Evolutionary conservation across 164 flowering plant genomes (phyloP), one percentile per base, ranked within the genome.

Genomic region (Dillenia suffruticosa): DNA sequence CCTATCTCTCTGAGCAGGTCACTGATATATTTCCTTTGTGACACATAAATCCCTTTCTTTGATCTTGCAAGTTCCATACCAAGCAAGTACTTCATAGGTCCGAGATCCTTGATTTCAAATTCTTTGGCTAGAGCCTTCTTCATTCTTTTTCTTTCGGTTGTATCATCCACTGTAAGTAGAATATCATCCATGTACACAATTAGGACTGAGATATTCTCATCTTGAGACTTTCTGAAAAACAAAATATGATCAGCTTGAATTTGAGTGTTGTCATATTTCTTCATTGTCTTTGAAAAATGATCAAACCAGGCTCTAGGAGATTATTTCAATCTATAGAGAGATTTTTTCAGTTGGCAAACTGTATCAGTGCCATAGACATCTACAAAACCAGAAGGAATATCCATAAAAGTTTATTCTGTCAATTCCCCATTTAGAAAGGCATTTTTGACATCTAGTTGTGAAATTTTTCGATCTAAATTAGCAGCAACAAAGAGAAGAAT

Each of bases 281-380:
- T 24, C 26, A 24, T 24, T 24, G 54, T 17, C 54, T 15, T 51
- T 51, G 14, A 15, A 51, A 51, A 51, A 51, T 51, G 54, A 51
- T 51, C 54, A 51, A 51, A 51, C 16, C 54, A 51, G 54, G 54
- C 10, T 12, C 54, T 51, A n/a, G n/a, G n/a, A n/a, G n/a, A n/a
- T n/a, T n/a, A n/a, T n/a, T n/a, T n/a, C n/a, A n/a, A n/a, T n/a
- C n/a, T n/a, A n/a, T n/a, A n/a, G n/a, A n/a, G n/a, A n/a, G n/a
- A n/a, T n/a, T n/a, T n/a, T n/a, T n/a, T n/a, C n/a, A n/a, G n/a
- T n/a, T n/a, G n/a, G n/a, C n/a, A n/a, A n/a, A n/a, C n/a, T n/a
- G n/a, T n/a, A n/a, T n/a, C n/a, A n/a, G n/a, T n/a, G n/a, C n/a
- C n/a, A n/a, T n/a, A n/a, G n/a, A n/a, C n/a, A n/a, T n/a, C n/a